A percentile compares a stretch with the other conserved stretches of the same genome.
These are phyloP conservation scores for Tolypocladium pustulatum DNA, from an alignment of 2,329 filamentous ascomycete species.

Conservation along the genomic window DNA sequence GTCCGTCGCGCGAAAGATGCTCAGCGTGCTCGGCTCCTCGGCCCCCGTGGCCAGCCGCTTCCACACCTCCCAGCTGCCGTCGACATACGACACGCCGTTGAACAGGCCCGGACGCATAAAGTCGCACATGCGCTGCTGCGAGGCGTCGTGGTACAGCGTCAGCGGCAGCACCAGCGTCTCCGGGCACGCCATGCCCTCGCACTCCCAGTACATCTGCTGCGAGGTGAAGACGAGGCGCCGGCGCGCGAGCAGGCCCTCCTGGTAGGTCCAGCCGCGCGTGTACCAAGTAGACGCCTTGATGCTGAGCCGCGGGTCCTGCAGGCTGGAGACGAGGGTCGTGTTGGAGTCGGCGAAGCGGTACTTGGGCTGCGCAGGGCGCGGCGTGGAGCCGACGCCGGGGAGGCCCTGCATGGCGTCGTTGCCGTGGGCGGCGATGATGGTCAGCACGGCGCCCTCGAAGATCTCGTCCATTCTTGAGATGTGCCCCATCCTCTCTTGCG, in stretches of 20 bases:
- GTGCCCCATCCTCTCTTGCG: slow-evolving; percentile 16
- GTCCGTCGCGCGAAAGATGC: slow-evolving; percentile 23
- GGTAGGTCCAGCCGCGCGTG: slow-evolving; percentile 27
- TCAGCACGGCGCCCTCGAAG: slow-evolving; percentile 21
- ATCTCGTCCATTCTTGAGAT: slow-evolving; percentile 26
- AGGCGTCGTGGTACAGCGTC: slow-evolving; percentile 18
- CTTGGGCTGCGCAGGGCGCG: slow-evolving; percentile 16
- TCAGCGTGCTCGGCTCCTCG: slow-evolving; percentile 21
- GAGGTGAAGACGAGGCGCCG: slow-evolving; percentile 27
- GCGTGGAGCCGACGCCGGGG: slow-evolving; percentile 20
- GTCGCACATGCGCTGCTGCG: slow-evolving; percentile 23
- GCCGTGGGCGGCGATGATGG: slow-evolving; percentile 28
- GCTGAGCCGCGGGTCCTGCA: slow-evolving; percentile 17
- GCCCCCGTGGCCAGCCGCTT: slow-evolving; percentile 16
- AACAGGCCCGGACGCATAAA: slow-evolving; percentile 23
- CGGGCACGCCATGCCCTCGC: slow-evolving; percentile 25
- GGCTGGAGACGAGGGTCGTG: slow-evolving; percentile 21
- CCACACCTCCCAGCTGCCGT: slow-evolving; percentile 25
- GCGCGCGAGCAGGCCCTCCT: slow-evolving; percentile 24
- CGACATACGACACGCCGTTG: slow-evolving; percentile 22
- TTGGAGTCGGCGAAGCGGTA: slow-evolving; percentile 20
- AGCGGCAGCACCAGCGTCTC: slow-evolving; percentile 22
- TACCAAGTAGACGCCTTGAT: slow-evolving; percentile 22
- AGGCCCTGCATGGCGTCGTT: slow-evolving; percentile 21
- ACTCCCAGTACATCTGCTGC: slow-evolving; percentile 29